Evolutionary conservation across 495 filamentous ascomycete species (phyloP).

Genomic region (Penicillium silybi): DNA sequence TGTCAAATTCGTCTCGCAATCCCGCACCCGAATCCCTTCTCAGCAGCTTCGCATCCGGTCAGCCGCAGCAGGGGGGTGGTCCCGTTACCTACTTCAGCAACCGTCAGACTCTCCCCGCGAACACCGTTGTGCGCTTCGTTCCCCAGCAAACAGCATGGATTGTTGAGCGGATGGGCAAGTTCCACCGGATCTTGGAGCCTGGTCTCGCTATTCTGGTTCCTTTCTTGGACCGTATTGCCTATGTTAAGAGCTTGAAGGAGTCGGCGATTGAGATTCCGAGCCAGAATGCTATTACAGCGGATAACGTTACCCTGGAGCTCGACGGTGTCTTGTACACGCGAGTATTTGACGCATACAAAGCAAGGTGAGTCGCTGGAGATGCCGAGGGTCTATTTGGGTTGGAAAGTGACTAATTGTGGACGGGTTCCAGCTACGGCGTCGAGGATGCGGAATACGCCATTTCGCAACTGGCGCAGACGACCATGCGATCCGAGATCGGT

Average conservation of each 20-base stretch:
- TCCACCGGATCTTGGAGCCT: conserved; percentile 84
- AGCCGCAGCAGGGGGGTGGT: conserved; percentile 16
- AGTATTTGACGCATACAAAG: conserved; percentile 96
- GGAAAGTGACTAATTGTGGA: background rate
- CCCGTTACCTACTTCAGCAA: conserved; percentile 55
- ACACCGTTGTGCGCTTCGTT: conserved; percentile 94
- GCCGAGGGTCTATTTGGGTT: background rate
- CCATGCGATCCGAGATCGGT: conserved; percentile 97
- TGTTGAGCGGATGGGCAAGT: conserved; percentile 98
- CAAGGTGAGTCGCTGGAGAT: conserved; percentile 53
- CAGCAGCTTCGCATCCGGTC: conserved; percentile 16
- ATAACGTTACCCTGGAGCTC: conserved; percentile 95
- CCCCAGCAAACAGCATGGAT: conserved; percentile 99
- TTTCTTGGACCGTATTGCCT: conserved; percentile 92
- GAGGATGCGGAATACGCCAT: conserved; percentile 99
- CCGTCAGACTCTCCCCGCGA: conserved; percentile 69
- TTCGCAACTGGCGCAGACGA: conserved; percentile 95
- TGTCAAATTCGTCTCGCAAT: conserved; percentile 30
- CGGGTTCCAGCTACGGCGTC: conserved; percentile 74
- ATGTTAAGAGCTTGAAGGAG: conserved; percentile 97
- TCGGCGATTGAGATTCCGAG: conserved; percentile 91
- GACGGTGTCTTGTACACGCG: conserved; percentile 94
- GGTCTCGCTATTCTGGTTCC: conserved; percentile 87
- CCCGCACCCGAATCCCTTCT: conserved; percentile 36
- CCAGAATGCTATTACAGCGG: conserved; percentile 95